Evolutionary conservation across 1,284 basidiomycete genomes (phyloP).

Genomic region (Pyrrhoderma lamaoense): DNA sequence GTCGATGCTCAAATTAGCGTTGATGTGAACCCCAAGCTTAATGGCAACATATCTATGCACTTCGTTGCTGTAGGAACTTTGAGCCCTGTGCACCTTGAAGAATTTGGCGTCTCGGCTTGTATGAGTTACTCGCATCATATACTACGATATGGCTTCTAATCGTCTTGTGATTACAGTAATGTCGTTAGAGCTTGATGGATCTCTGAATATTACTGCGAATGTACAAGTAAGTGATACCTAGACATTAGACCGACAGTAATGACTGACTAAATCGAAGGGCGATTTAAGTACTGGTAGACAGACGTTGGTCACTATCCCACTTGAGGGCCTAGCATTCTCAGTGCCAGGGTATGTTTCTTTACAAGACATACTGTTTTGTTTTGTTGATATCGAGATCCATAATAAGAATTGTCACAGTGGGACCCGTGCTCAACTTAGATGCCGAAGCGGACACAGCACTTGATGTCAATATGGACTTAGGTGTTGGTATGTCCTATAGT

Average conservation of each 20-base stretch:
- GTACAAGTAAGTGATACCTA: neutral
- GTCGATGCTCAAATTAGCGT: slow-evolving; percentile 33
- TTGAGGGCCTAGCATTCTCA: slow-evolving; percentile 38
- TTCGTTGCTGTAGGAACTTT: slow-evolving; percentile 43
- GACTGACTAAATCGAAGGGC: neutral
- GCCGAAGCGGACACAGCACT: slow-evolving; percentile 21
- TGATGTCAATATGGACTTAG: slow-evolving; percentile 10
- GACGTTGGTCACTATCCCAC: slow-evolving; percentile 29
- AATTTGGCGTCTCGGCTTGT: neutral
- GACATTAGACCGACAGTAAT: neutral
- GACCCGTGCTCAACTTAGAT: slow-evolving; percentile 30
- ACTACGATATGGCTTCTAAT: neutral
- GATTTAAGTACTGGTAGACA: slow-evolving; percentile 8
- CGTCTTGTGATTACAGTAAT: slow-evolving; percentile 3
- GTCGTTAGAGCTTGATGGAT: slow-evolving; percentile 28
- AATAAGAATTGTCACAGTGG: slow-evolving; percentile 18
- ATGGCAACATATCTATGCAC: slow-evolving; percentile 38
- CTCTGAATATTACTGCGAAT: slow-evolving; percentile 30
- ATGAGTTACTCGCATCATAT: neutral
- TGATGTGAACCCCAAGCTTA: slow-evolving; percentile 40
- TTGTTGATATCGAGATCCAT: neutral
- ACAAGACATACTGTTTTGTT: neutral
- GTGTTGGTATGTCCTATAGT: slow-evolving; percentile 7
- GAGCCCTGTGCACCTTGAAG: slow-evolving; percentile 17
- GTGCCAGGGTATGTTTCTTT: slow-evolving; percentile 23